Percentiles rank a stretch among this genome's conserved stretches.
phyloP scores from a whole-genome alignment of 176 grass and related monocot genomes.

The Zea mays region Zm-B73-REFERENCE-NAM-5.0 NC_050100.1:210172501-210173000 shows the following conservation, averaged over 20 bases:
- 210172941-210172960: neutral
- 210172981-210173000: neutral
- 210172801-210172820: conserved; percentile 53
- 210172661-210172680: neutral
- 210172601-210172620: conserved; percentile 71
- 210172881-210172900: no score
- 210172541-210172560: conserved; percentile 52
- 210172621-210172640: conserved; percentile 78
- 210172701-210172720: conserved; percentile 28
- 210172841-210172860: conserved; percentile 52
- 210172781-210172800: conserved; percentile 39
- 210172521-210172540: conserved; percentile 70
- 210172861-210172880: conserved; percentile 46
- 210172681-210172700: neutral
- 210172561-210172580: conserved; percentile 76
- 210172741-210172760: conserved; percentile 37
- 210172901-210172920: neutral
- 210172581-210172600: conserved; percentile 83
- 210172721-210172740: conserved; percentile 52
- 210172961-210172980: conserved; percentile 46
- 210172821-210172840: conserved; percentile 55
- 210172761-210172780: conserved; percentile 15
- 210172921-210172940: neutral
- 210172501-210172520: conserved; percentile 53
- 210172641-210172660: conserved; percentile 53